Evolutionary conservation across 352 stramenopile genomes (phyloP), one percentile per base, ranked within the genome.

Genomic region (Albugo candida): DNA sequence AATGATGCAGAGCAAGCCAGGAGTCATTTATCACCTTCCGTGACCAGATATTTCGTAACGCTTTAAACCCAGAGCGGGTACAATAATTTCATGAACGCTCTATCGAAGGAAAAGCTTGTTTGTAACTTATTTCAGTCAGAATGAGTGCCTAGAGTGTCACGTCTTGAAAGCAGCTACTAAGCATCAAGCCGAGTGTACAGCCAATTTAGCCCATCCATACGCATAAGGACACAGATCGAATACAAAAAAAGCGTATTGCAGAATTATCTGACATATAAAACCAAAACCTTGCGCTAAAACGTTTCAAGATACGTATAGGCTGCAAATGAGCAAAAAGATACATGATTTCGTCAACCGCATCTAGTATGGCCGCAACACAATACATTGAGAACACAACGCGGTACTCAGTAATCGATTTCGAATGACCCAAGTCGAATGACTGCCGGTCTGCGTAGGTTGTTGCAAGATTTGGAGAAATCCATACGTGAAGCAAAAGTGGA

Each of bases 1-100:
- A 87, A 75, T 42, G 72, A 80, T 40, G 77, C 79, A n/a, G 94
- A 77, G 3, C 81, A 53, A 13, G 89, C 81, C 5, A 98, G 64
- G 3, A 97, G 72, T 60, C 97, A 95, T 57, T 94, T 94, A 64
- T 99, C 93, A 14, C 86, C 93, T 59, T 99, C 92, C 0, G 91
- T 97, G 21, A 98, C 67, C 10, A 95, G 55, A 63, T 98, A 96
- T 67, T 99, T 99, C 56, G 98, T 85, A 18, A 93, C 64, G 42
- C 84, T 94, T 58, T 98, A 91, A 11, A 95, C 54, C 19, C 80
- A 84, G 47, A 98, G 56, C 14, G 78, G 71, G 20, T 66, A 45
- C 24, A 86, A 53, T 14, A 92, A 57, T 16, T 58, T 44, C 50
- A 89, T 44, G 11, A 92, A 54, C 20, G 81, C 59, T 1, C 39